Evolutionary conservation across 2,329 filamentous ascomycete species (phyloP).

Genomic region (Diaporthe ampelina): DNA sequence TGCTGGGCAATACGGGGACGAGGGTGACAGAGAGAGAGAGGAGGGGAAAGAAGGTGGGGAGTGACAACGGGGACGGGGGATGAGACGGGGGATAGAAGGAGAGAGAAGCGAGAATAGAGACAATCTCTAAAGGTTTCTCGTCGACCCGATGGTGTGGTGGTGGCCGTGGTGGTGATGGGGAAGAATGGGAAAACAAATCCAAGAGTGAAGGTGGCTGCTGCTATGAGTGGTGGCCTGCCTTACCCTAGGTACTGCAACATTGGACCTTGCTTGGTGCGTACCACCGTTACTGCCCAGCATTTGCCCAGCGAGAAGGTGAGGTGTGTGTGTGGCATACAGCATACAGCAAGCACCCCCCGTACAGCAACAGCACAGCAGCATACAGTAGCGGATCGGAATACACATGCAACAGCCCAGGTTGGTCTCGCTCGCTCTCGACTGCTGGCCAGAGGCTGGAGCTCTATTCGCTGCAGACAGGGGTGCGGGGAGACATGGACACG

Average conservation of each 20-base stretch:
- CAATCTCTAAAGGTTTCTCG: constrained; percentile 38
- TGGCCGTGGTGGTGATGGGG: constrained; percentile 8
- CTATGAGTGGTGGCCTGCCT: neutral
- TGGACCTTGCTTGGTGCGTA: neutral
- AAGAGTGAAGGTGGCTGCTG: constrained; percentile 18
- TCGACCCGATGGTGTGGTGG: constrained; percentile 36
- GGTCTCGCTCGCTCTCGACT: constrained; percentile 12
- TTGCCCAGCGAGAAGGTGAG: neutral
- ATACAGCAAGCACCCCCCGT: neutral
- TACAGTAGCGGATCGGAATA: constrained; percentile 27
- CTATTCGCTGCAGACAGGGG: constrained; percentile 27
- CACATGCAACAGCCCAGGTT: constrained; percentile 14
- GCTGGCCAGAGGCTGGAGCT: constrained; percentile 22
- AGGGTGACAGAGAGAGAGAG: neutral
- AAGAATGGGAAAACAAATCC: constrained; percentile 16
- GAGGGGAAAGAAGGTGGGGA: constrained; percentile 18
- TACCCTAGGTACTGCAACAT: neutral
- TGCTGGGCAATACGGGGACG: neutral
- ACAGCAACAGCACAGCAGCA: neutral
- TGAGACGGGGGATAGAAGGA: constrained; percentile 24
- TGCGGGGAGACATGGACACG: constrained; percentile 4
- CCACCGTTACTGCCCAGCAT: constrained; percentile 8
- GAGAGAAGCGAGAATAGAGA: constrained; percentile 35
- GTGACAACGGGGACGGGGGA: constrained; percentile 1
- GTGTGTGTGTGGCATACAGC: neutral